Evolutionary conservation across 2,329 filamentous ascomycete genomes (phyloP).

Genomic region (Raffaelea ambrosiae): DNA sequence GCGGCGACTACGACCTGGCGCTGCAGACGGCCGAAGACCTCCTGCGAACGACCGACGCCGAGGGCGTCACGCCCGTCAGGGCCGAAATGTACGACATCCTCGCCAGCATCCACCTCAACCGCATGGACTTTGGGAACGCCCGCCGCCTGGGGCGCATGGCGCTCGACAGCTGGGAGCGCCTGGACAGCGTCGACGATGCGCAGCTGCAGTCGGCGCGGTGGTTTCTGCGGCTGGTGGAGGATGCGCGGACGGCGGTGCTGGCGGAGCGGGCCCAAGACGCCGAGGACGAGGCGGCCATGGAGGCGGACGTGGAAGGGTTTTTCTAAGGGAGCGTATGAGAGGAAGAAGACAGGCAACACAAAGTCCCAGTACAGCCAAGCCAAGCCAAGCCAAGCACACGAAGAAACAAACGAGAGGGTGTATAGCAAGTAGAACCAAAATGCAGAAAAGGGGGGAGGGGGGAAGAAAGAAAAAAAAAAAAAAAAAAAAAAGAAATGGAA

Average conservation of each 20-base stretch:
- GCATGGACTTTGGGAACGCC: conserved; percentile 5
- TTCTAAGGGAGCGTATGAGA: background rate
- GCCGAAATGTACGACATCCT: conserved; percentile 12
- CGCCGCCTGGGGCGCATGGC: conserved; percentile 4
- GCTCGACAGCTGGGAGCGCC: conserved; percentile 8
- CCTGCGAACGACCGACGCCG: conserved; percentile 4
- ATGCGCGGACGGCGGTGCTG: conserved; percentile 14
- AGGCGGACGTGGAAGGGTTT: background rate
- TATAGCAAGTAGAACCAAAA: background rate
- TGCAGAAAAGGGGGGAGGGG: background rate
- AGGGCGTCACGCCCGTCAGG: conserved; percentile 8
- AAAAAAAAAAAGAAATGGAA: background rate
- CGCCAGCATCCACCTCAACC: conserved; percentile 9
- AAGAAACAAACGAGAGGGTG: too few species aligned
- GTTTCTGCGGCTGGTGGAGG: conserved; percentile 6
- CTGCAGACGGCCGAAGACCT: conserved; percentile 7
- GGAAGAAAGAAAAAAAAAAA: background rate
- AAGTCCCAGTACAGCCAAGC: too few species aligned
- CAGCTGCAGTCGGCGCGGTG: conserved; percentile 7
- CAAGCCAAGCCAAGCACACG: too few species aligned
- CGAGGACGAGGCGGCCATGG: conserved; percentile 3
- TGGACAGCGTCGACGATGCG: conserved; percentile 11
- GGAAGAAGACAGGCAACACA: background rate
- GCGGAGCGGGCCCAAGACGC: background rate
- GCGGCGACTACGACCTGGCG: conserved; percentile 6